Percentiles rank a stretch among this genome's conserved stretches.
Evolutionary conservation across 495 filamentous ascomycete genomes (phyloP).

Genomic region (Talaromyces stipitatus): DNA sequence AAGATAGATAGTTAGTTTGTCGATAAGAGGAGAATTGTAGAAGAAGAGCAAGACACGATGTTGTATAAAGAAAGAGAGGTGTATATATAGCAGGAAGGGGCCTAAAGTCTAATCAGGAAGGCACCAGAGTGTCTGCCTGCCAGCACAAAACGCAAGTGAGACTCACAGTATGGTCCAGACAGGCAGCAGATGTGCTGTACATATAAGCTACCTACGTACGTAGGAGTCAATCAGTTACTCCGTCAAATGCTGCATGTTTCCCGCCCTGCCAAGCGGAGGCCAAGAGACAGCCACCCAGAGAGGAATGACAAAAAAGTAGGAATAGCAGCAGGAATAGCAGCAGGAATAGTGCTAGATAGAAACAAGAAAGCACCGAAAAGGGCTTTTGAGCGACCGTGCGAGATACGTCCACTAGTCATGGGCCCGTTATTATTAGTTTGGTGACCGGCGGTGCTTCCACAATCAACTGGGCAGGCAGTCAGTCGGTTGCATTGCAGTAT

Average conservation of each 20-base stretch:
- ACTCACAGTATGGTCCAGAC: neutral
- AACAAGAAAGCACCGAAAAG: neutral
- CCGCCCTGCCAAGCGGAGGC: constrained; percentile 3
- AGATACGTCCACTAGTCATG: neutral
- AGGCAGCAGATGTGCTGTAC: neutral
- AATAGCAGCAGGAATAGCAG: neutral
- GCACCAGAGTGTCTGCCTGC: neutral
- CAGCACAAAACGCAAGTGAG: neutral
- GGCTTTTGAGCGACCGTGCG: neutral
- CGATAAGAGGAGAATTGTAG: neutral
- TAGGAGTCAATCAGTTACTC: neutral
- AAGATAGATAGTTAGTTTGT: neutral
- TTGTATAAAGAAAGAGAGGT: too few relatives aligned
- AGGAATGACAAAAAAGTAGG: constrained; percentile 1
- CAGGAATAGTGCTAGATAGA: neutral
- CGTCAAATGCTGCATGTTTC: neutral
- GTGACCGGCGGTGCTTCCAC: neutral
- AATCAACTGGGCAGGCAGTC: neutral
- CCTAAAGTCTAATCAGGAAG: neutral
- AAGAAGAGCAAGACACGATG: neutral
- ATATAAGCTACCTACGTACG: neutral
- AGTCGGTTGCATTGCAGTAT: neutral
- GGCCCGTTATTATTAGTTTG: neutral
- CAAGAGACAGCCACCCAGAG: constrained; percentile 3
- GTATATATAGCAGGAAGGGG: neutral